phyloP scores from a whole-genome alignment of 257 asterid species.

The Cynanchum wilfordii region DNA sequence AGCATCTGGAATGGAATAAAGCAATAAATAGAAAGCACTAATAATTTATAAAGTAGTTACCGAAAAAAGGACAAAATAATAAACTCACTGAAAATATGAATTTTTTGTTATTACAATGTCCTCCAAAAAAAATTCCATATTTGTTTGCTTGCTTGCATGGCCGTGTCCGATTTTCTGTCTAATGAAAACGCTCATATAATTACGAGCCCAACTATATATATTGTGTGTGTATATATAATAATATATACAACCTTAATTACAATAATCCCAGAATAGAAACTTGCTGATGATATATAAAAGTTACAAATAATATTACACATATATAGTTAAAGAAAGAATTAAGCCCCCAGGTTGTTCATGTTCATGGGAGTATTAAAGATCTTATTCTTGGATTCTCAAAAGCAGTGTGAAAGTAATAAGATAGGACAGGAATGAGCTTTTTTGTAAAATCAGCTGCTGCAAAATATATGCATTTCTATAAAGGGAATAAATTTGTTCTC shows the following conservation, averaged over 20 bases:
- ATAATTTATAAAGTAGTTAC: conserved; percentile 9
- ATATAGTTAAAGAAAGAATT: background rate
- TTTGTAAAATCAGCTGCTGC: conserved; percentile 6
- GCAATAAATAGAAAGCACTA: conserved; percentile 19
- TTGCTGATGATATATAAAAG: background rate
- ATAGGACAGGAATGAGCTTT: conserved; percentile 8
- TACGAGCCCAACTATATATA: background rate
- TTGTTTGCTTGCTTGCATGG: background rate
- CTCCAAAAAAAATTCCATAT: conserved; percentile 14
- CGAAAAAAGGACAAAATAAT: background rate
- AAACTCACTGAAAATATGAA: conserved; percentile 15
- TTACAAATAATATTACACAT: background rate
- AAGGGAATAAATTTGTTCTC: conserved; percentile 25
- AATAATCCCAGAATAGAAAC: conserved; percentile 1
- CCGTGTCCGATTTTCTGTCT: background rate
- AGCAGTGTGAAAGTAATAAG: conserved; percentile 23
- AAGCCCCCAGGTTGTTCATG: background rate
- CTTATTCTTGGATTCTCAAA: conserved; percentile 17
- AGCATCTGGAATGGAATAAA: conserved; percentile 23
- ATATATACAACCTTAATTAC: background rate
- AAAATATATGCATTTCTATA: conserved; percentile 29
- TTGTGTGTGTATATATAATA: too few relatives aligned
- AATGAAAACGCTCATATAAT: too few relatives aligned
- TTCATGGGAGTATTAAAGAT: background rate
- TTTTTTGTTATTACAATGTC: conserved; percentile 9